Conservation (phyloP, 768 basidiomycete species). For the Termitomyces bulborhizus region DNA sequence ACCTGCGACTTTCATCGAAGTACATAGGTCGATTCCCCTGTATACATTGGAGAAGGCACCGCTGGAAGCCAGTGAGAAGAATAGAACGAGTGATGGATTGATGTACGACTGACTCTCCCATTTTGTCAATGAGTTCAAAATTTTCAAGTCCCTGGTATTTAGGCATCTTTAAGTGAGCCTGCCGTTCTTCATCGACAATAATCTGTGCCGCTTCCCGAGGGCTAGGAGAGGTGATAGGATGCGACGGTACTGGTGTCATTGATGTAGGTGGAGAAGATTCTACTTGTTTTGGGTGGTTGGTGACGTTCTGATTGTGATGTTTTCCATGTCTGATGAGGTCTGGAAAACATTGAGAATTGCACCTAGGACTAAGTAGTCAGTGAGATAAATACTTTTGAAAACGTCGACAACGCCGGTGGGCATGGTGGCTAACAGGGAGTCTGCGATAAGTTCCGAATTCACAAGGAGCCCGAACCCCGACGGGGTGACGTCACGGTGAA, state of each 20-base stretch:
- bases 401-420: slow-evolving; percentile 72
- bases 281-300: slow-evolving; percentile 18
- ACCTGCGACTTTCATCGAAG: slow-evolving; percentile 81
- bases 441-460: slow-evolving; percentile 6
- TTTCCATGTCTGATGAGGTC: slow-evolving; percentile 84
- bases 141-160: slow-evolving; percentile 77
- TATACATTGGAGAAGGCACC: slow-evolving; percentile 99
- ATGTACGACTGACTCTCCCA: slow-evolving; percentile 77
- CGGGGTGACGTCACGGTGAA: slow-evolving; percentile 12
- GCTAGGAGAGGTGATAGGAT: slow-evolving; percentile 20
- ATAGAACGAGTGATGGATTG: slow-evolving; percentile 10
- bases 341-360: slow-evolving; percentile 21
- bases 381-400: slow-evolving; percentile 67
- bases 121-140: slow-evolving; percentile 73
- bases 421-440: slow-evolving; percentile 29
- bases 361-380: slow-evolving; percentile 4
- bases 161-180: slow-evolving; percentile 77
- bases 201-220: slow-evolving; percentile 48
- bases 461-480: slow-evolving; percentile 6
- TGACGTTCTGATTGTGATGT: slow-evolving; percentile 42
- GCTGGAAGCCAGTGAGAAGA: slow-evolving; percentile 29
- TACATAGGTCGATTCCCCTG: slow-evolving; percentile 74
- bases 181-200: slow-evolving; percentile 71
- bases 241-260: slow-evolving; percentile 15
- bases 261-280: slow-evolving; percentile 25